Base-by-base conservation (phyloP, 768 basidiomycete genomes). In the Leccinum truebloodii region DNA sequence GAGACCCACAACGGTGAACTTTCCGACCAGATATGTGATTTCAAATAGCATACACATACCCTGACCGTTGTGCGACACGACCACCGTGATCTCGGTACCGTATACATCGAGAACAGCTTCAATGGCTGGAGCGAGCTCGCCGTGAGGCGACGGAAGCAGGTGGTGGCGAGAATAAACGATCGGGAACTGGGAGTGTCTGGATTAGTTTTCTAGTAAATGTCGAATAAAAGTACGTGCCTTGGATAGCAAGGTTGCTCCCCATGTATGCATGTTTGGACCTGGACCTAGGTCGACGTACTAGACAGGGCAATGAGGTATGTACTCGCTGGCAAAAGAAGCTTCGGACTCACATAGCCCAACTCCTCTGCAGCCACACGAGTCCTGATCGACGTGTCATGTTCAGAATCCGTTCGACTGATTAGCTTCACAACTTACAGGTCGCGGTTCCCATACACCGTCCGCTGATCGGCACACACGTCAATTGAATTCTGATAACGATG, bases 1-100 rank as follows among this genome's bases (percentile, higher is more conserved):
- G 24, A 56, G 18, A 44, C 22, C 55, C 34, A 55, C 3, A 20
- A 28, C 1, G 28, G 18, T 52, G 22, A 49, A 14, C 18, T 20
- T 51, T 57, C 41, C 54, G 41, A 34, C 30, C 28, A 52, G 44
- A 44, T 13, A 1, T 26, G 14, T 22, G 22, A 52, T 26, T 41
- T n/a, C 6, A 52, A 32, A 20, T 20, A 20, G 12, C 4, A 51
- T n/a, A n/a, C 35, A 59, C 71, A 55, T 62, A 89, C 91, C 91
- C 81, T 96, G 94, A 6, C 94, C 94, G 69, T 96, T 95, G 65
- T 96, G 94, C 0, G 92, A 82, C 10, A 95, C 90, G n/a, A 95
- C 79, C 0, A 95, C 92, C 6, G 87, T 87, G 18, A 95, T 84
- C 55, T 83, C 81, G 1, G 86, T 87, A 1, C 93, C 92, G 63